Percentiles rank a stretch among this genome's conserved stretches.
Conservation (phyloP, 768 basidiomycete genomes). For the Nidularia sp. region DNA sequence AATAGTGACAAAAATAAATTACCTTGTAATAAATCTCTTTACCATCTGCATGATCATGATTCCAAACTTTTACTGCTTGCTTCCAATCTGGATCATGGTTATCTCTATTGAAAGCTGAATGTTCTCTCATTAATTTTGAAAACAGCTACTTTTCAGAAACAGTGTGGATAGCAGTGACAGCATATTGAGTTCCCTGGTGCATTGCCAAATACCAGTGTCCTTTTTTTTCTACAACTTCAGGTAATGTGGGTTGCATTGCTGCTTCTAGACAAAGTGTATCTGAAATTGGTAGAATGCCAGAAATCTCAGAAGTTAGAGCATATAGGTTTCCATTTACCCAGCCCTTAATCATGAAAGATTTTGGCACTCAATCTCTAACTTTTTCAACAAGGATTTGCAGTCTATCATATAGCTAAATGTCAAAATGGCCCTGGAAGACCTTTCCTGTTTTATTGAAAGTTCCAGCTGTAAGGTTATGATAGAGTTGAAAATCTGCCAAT, state of each 20-base stretch:
- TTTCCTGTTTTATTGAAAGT: constrained; percentile 14
- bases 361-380: background rate
- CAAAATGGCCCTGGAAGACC: constrained; percentile 11
- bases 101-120: background rate
- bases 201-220: constrained; percentile 13
- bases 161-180: constrained; percentile 22
- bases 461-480: constrained; percentile 19
- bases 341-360: background rate
- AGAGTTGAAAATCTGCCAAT: constrained; percentile 16
- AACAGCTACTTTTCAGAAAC: constrained; percentile 15
- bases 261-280: constrained; percentile 1
- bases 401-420: constrained; percentile 13
- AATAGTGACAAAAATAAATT: background rate
- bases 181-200: constrained; percentile 17
- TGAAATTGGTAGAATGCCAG: constrained; percentile 16
- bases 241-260: constrained; percentile 10
- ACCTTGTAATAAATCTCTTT: background rate
- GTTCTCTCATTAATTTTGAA: constrained; percentile 3
- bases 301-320: constrained; percentile 7
- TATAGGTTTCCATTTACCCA: constrained; percentile 17
- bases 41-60: background rate
- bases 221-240: constrained; percentile 3
- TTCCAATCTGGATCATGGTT: background rate
- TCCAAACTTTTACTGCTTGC: background rate
- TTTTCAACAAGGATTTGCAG: constrained; percentile 1